phyloP scores from a whole-genome alignment of 805 yeast species.

The Nakazawaea holstii region DNA sequence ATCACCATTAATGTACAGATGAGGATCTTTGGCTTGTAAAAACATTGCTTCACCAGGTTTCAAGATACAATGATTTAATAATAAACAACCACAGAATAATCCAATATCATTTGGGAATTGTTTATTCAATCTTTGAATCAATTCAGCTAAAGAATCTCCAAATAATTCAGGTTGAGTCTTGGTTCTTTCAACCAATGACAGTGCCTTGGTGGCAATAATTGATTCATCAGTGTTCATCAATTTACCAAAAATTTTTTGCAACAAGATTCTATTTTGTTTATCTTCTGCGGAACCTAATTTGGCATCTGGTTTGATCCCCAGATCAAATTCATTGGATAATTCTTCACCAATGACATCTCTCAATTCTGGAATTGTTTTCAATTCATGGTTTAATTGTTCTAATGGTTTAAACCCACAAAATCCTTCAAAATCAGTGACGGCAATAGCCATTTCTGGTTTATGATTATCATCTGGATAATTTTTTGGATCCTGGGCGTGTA shows the following conservation, averaged over 20 bases:
- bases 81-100: constrained; percentile 88
- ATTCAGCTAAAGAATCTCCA: constrained; percentile 55
- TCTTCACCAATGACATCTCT: constrained; percentile 62
- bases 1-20: constrained; percentile 95
- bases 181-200: constrained; percentile 63
- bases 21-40: constrained; percentile 95
- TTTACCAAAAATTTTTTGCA: constrained; percentile 71
- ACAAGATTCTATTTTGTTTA: constrained; percentile 50
- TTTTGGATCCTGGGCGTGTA: constrained; percentile 80
- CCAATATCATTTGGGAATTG: constrained; percentile 96
- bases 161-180: constrained; percentile 52
- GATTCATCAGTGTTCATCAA: constrained; percentile 80
- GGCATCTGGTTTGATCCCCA: constrained; percentile 40
- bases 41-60: constrained; percentile 94
- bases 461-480: constrained; percentile 98
- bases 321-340: constrained; percentile 46
- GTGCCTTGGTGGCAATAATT: constrained; percentile 51
- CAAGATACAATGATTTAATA: constrained; percentile 83
- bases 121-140: constrained; percentile 69
- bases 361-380: constrained; percentile 75
- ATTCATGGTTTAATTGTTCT: constrained; percentile 62
- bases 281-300: constrained; percentile 48
- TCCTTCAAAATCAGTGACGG: constrained; percentile 93
- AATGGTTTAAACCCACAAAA: constrained; percentile 97
- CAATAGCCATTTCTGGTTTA: constrained; percentile 99